Evolutionary conservation across 805 yeast genomes (phyloP), one percentile per base, ranked within the genome.

Genomic region (Clavispora phyllophila): DNA sequence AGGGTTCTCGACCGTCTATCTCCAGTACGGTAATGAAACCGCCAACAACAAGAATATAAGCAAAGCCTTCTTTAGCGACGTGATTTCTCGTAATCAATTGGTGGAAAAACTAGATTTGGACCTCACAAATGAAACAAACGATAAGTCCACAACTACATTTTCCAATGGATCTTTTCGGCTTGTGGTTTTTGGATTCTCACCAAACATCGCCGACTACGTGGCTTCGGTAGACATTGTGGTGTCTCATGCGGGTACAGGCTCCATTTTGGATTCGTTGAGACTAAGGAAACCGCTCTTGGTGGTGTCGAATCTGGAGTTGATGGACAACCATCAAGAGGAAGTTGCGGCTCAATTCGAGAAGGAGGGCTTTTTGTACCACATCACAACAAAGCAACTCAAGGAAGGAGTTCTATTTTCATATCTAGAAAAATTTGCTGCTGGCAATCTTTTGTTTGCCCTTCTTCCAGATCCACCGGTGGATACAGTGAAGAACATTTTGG

Each of bases 241-340:
- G 10, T 81, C 96, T 0, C 98, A 93, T 59, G 97, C 96, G 0
- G 84, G 84, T 1, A 87, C 98, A 0, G 99, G 99, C 2, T 87
- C 96, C 0, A 85, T 91, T 7, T 61, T 93, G 22, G 99, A 91
- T 55, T 73, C 86, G 0, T 61, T 88, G 28, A 70, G 93, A 18
- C 55, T 56, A 23, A 41, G 62, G 1, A 82, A 78, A 55, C 78
- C 75, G 19, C 63, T 88, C 43, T 65, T 90, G 1, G 89, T 85
- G 6, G 83, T 88, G 23, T 76, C 81, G 8, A 91, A 91, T 59
- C 73, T 75, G 9, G 51, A 60, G 5, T 72, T 93, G n/a, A 85
- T 87, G 56, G 53, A 51, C 32, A 34, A 39, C 32, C 56, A 51
- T 32, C 56, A 51, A 41, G 45, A 42, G 13, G 54, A 51, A 41